Conservation (phyloP, 192 early-diverging fungal species). For the Coemansia sp. region DNA sequence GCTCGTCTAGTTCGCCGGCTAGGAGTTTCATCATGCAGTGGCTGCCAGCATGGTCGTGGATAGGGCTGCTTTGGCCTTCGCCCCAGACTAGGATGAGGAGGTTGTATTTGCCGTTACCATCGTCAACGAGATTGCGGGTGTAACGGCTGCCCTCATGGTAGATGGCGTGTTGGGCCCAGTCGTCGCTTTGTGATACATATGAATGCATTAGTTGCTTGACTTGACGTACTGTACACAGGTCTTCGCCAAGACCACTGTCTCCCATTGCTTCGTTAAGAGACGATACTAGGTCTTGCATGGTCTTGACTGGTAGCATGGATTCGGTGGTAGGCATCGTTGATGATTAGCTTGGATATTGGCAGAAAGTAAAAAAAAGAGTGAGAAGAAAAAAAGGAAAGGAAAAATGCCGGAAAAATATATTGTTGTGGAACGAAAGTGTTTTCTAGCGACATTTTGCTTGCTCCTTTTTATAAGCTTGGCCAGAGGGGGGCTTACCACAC, state of each 20-base stretch:
- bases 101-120: constrained; percentile 92
- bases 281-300: constrained; percentile 45
- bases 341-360: too few species aligned
- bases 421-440: neutral
- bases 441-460: neutral
- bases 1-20: constrained; percentile 79
- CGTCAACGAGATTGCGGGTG: constrained; percentile 88
- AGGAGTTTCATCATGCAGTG: constrained; percentile 95
- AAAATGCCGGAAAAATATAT: neutral
- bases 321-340: neutral
- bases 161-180: constrained; percentile 78
- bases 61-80: constrained; percentile 72
- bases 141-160: constrained; percentile 75
- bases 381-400: neutral
- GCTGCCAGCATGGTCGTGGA: constrained; percentile 88
- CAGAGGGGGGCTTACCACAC: too few species aligned
- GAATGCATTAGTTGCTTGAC: constrained; percentile 64
- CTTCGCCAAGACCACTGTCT: constrained; percentile 35
- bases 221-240: constrained; percentile 29
- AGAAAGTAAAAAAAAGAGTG: too few species aligned
- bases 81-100: constrained; percentile 90
- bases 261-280: constrained; percentile 47
- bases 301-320: constrained; percentile 11
- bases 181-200: constrained; percentile 68
- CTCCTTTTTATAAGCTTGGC: neutral